Evolutionary conservation across 306 rosid species (phyloP).

Genomic region (Vachellia collinsii): DNA sequence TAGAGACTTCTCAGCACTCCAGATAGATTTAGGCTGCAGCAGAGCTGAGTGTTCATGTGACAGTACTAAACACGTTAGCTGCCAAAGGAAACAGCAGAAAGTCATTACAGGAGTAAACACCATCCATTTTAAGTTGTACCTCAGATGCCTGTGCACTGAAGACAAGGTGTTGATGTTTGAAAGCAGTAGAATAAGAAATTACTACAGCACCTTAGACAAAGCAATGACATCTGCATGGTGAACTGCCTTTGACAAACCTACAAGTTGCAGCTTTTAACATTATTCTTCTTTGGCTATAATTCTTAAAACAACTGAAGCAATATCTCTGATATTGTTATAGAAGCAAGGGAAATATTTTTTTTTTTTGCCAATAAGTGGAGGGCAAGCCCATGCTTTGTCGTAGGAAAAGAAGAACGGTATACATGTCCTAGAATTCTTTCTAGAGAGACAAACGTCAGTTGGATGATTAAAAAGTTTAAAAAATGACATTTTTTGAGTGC

Average conservation of each 20-base stretch:
- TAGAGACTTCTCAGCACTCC: conserved; percentile 70
- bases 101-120: conserved; percentile 23
- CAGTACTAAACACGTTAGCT: conserved; percentile 84
- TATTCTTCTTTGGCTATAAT: conserved; percentile 27
- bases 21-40: conserved; percentile 80
- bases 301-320: conserved; percentile 28
- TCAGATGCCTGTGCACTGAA: conserved; percentile 34
- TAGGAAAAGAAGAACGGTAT: conserved; percentile 1
- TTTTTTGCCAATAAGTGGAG: conserved; percentile 5
- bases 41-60: conserved; percentile 65
- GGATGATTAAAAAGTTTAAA: conserved; percentile 22
- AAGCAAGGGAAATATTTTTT: not conserved
- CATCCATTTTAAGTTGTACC: conserved; percentile 9
- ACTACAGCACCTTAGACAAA: conserved; percentile 65
- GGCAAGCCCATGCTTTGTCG: conserved; percentile 20
- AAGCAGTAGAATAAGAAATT: conserved; percentile 26
- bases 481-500: conserved; percentile 8
- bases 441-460: conserved; percentile 2
- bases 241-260: conserved; percentile 60
- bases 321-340: not conserved
- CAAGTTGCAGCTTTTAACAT: conserved; percentile 32
- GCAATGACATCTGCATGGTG: conserved; percentile 81
- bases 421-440: conserved; percentile 6
- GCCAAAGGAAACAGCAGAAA: conserved; percentile 50
- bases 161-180: conserved; percentile 17